A percentile compares a stretch with the other conserved stretches of the same genome.
phyloP scores from a whole-genome alignment of 2,329 filamentous ascomycete species.

The Zasmidium citrigriseum region DNA sequence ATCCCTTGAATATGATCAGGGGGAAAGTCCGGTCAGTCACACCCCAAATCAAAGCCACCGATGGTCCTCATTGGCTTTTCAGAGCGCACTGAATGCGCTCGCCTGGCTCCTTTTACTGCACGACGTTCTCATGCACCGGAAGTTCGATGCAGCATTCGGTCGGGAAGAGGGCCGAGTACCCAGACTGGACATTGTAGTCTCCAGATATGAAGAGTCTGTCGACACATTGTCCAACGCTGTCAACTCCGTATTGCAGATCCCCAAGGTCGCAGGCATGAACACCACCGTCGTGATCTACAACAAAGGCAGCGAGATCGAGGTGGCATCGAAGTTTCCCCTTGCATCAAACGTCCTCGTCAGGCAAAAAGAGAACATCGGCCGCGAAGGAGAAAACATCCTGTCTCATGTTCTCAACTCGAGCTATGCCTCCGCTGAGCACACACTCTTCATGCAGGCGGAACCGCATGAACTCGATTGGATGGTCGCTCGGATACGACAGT shows the following conservation, averaged over 20 bases:
- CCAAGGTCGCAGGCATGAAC: conserved; percentile 1
- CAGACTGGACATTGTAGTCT: conserved; percentile 15
- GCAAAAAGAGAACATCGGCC: conserved; percentile 42
- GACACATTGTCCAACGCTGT: conserved; percentile 8
- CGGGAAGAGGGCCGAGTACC: neutral
- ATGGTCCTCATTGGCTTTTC: neutral
- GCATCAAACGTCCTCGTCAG: conserved; percentile 24
- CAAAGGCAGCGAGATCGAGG: conserved; percentile 9
- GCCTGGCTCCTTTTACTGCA: neutral
- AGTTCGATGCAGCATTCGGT: neutral
- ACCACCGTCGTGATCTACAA: conserved; percentile 18
- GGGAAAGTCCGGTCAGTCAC: neutral
- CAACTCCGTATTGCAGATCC: conserved; percentile 8
- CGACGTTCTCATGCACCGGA: neutral
- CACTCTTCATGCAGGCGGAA: conserved; percentile 51
- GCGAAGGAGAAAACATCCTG: conserved; percentile 49
- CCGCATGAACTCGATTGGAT: conserved; percentile 44
- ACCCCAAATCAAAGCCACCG: neutral
- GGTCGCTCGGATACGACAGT: conserved; percentile 31
- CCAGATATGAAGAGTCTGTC: conserved; percentile 17
- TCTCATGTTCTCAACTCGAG: conserved; percentile 47
- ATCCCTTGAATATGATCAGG: neutral
- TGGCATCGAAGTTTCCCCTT: neutral
- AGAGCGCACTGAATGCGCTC: neutral
- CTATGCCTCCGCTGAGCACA: conserved; percentile 47